These are phyloP conservation scores for Fusarium solani-melongenae DNA, from an alignment of 2,329 filamentous ascomycete genomes.

Conservation along the genomic window DNA sequence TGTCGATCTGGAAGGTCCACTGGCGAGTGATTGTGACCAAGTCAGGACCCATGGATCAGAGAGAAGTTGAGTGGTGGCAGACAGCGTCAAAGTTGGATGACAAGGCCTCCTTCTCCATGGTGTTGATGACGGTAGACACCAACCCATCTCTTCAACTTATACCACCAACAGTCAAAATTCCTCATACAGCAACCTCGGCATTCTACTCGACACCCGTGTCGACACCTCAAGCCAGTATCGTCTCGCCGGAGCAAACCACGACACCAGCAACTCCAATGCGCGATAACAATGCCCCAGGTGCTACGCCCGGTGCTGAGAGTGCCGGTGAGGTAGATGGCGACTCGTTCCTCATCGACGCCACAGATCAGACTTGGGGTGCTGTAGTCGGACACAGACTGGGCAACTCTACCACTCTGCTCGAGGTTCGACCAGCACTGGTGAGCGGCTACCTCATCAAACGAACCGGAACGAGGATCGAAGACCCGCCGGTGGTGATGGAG, in stretches of 20 bases:
- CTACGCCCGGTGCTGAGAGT: conserved; percentile 58
- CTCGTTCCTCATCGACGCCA: conserved; percentile 75
- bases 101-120: conserved; percentile 63
- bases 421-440: conserved; percentile 67
- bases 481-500: conserved; percentile 70
- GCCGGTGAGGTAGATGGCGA: conserved; percentile 62
- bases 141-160: conserved; percentile 72
- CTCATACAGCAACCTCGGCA: conserved; percentile 54
- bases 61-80: conserved; percentile 72
- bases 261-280: conserved; percentile 62
- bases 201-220: conserved; percentile 74
- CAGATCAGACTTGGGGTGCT: conserved; percentile 81
- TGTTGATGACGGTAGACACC: conserved; percentile 73
- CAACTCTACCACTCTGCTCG: conserved; percentile 66
- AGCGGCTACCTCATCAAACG: conserved; percentile 76
- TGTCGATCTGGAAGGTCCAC: conserved; percentile 75
- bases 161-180: conserved; percentile 63
- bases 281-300: conserved; percentile 51
- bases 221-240: conserved; percentile 69
- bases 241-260: conserved; percentile 70
- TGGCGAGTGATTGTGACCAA: conserved; percentile 84
- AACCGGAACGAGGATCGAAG: conserved; percentile 65
- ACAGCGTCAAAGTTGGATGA: conserved; percentile 63
- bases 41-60: conserved; percentile 73
- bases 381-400: conserved; percentile 74